Base-by-base conservation (phyloP, 2,329 filamentous ascomycete species). In the Ceratocystis harringtonii region DNA sequence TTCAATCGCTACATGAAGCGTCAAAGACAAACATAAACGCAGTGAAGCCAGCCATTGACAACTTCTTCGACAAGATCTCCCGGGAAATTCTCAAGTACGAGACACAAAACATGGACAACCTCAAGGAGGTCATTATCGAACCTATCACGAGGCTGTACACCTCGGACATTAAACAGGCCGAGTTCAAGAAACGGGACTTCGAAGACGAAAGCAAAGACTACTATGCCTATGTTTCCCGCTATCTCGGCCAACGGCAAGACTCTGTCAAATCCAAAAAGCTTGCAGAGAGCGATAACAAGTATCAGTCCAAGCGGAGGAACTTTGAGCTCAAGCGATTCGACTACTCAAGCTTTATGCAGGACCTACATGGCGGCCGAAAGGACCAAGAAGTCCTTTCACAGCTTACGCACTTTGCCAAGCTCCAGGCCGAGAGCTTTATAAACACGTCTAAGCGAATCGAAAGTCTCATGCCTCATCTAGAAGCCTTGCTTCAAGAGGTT, bases 201-300 rank as follows among this genome's bases (percentile, higher is more conserved):
- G 94, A 99, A 69, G 94, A 99, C 72, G 94, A 99, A 74, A 97
- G 92, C 78, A 94, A 95, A 74, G 94, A 99, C 73, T 99, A 96
- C 76, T 99, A 99, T 76, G 86, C 88, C 68, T 99, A 96, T 73
- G 89, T 97, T 62, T 89, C 91, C 68, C 86, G 91, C 60, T 99
- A 99, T 75, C 83, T 99, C n/a, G 94, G 94, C 41, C 92, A 97
- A 74, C 84, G 92, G 55, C 91, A 95, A 73, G 94, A 99, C 75
- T 95, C 92, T 6, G 80, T 96, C 71, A 99, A 97, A 76, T 89
- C 95, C 74, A 99, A 99, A 81, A 97, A 97, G 76, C 85, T 94
- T 68, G 89, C 84, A 50, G 91, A 96, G 71, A 96, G 91, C 70
- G 94, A 99, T 74, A 88, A 89, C 41, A 99, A 99, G 73, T 99